Conservation (phyloP, 2,329 filamentous ascomycete species). For the Achaetomium macrosporum region DNA sequence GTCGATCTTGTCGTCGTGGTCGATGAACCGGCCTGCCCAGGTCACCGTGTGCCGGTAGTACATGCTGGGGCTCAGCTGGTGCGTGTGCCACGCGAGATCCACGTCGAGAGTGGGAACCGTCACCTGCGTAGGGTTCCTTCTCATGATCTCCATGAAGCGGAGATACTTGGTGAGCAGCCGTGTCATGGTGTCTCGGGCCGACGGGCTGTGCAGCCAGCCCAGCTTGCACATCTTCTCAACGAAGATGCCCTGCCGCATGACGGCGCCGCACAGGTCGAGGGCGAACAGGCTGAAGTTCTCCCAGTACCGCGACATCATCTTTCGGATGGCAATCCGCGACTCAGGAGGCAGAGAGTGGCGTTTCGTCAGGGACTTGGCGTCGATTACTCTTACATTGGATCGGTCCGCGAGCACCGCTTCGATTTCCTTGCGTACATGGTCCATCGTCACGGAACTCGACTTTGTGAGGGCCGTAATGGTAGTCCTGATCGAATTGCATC, state of each 20-base stretch:
- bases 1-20: conserved; percentile 80
- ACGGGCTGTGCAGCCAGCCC: conserved; percentile 72
- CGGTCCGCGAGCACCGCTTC: conserved; percentile 39
- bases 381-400: conserved; percentile 36
- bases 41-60: conserved; percentile 56
- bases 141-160: conserved; percentile 59
- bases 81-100: conserved; percentile 75
- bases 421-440: conserved; percentile 45
- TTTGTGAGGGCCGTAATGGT: conserved; percentile 38
- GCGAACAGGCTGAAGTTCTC: conserved; percentile 59
- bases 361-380: conserved; percentile 22
- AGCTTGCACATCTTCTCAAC: conserved; percentile 67
- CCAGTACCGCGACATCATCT: conserved; percentile 68
- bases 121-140: conserved; percentile 37
- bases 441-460: conserved; percentile 37
- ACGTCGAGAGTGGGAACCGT: conserved; percentile 69
- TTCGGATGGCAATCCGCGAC: conserved; percentile 44
- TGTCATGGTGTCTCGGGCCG: conserved; percentile 55
- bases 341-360: conserved; percentile 20
- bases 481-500: conserved; percentile 33
- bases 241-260: conserved; percentile 61
- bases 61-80: conserved; percentile 59
- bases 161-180: conserved; percentile 60
- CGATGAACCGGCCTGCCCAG: conserved; percentile 54
- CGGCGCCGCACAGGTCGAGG: conserved; percentile 59